A percentile compares a stretch with the other conserved stretches of the same genome.
Evolutionary conservation across 2,329 filamentous ascomycete genomes (phyloP).

Genomic region (Zasmidium cellare): DNA sequence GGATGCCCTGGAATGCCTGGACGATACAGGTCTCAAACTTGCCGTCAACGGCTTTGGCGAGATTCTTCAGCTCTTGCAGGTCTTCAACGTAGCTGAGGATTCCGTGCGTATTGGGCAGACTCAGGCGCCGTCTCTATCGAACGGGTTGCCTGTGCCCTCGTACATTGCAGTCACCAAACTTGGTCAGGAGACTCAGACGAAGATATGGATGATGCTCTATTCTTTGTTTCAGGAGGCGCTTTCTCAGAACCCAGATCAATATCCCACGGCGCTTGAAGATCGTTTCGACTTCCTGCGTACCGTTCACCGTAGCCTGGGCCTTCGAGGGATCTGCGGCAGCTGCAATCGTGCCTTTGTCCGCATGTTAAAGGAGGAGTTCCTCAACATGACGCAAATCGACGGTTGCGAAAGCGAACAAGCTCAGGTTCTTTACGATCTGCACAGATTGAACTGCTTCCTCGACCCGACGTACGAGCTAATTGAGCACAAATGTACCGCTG

Average conservation of each 20-base stretch:
- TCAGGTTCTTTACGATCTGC: slow-evolving; percentile 79
- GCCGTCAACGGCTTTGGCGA: slow-evolving; percentile 72
- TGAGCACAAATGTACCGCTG: slow-evolving; percentile 77
- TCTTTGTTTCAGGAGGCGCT: slow-evolving; percentile 74
- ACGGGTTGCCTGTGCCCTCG: slow-evolving; percentile 33
- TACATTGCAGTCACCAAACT: slow-evolving; percentile 36
- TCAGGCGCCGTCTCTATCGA: slow-evolving; percentile 60
- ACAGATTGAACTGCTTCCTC: slow-evolving; percentile 67
- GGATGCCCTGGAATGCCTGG: slow-evolving; percentile 77
- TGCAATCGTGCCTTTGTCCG: slow-evolving; percentile 87
- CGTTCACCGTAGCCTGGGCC: slow-evolving; percentile 79
- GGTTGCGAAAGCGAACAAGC: slow-evolving; percentile 85
- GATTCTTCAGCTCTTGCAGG: slow-evolving; percentile 73
- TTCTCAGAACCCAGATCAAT: slow-evolving; percentile 63
- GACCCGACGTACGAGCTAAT: slow-evolving; percentile 39
- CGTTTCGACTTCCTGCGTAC: slow-evolving; percentile 76
- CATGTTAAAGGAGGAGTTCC: slow-evolving; percentile 81
- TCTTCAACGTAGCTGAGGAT: slow-evolving; percentile 80
- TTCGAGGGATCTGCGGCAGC: slow-evolving; percentile 80
- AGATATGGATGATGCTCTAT: slow-evolving; percentile 87
- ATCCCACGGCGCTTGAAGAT: slow-evolving; percentile 68
- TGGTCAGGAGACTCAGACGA: slow-evolving; percentile 82
- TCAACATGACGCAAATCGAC: slow-evolving; percentile 72
- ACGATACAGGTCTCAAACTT: slow-evolving; percentile 72
- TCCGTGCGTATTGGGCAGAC: slow-evolving; percentile 76